These are phyloP conservation scores for Opeltia flavorubescens DNA, from an alignment of 495 filamentous ascomycete species.

Conservation along the genomic window DNA sequence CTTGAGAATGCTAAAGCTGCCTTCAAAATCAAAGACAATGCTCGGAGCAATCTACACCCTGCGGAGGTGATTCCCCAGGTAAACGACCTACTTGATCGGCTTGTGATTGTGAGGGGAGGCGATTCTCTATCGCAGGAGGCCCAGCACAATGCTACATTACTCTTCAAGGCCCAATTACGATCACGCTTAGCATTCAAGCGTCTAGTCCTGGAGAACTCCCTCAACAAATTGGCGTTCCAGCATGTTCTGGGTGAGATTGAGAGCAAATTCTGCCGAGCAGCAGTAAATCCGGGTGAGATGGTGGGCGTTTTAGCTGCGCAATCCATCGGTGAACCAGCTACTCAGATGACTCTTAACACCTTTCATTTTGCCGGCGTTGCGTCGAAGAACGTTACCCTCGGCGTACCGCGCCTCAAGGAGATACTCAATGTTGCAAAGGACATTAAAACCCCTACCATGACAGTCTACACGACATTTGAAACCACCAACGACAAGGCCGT, in stretches of 20 bases:
- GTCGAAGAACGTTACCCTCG: slow-evolving; percentile 97
- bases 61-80: slow-evolving; percentile 76
- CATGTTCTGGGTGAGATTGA: slow-evolving; percentile 88
- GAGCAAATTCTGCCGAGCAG: slow-evolving; percentile 63
- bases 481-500: slow-evolving; percentile 39
- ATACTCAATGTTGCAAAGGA: slow-evolving; percentile 95
- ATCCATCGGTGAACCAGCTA: slow-evolving; percentile 96
- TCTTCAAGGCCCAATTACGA: slow-evolving; percentile 85
- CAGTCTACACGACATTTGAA: slow-evolving; percentile 61
- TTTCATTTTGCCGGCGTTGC: slow-evolving; percentile 99
- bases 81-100: slow-evolving; percentile 53
- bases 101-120: slow-evolving; percentile 71
- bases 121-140: slow-evolving; percentile 75
- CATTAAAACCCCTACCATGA: slow-evolving; percentile 98
- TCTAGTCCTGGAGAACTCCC: slow-evolving; percentile 63
- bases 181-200: slow-evolving; percentile 86
- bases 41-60: slow-evolving; percentile 82
- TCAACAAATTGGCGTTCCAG: slow-evolving; percentile 86
- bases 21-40: slow-evolving; percentile 74
- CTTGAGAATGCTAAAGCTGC: slow-evolving; percentile 78
- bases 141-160: slow-evolving; percentile 67
- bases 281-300: slow-evolving; percentile 90
- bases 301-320: slow-evolving; percentile 95
- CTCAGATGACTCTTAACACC: slow-evolving; percentile 98
- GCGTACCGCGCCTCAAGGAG: slow-evolving; percentile 98